Evolutionary conservation across 2,329 filamentous ascomycete species (phyloP).

Genomic region (Camillea tinctor): DNA sequence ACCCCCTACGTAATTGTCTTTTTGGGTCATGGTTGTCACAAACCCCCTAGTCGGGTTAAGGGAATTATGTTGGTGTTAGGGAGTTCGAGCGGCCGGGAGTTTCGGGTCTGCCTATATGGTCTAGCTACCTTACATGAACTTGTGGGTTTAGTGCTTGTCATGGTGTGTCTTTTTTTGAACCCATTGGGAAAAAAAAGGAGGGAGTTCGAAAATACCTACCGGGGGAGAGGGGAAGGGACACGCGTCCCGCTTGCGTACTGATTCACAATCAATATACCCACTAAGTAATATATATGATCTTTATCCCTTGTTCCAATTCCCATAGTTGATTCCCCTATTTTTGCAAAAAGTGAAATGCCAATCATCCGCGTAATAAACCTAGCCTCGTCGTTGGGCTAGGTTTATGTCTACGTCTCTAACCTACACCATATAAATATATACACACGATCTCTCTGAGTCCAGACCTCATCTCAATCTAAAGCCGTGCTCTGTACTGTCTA

Average conservation of each 20-base stretch:
- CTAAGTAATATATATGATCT: background rate
- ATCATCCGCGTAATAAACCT: background rate
- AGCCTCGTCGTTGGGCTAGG: background rate
- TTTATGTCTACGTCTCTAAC: background rate
- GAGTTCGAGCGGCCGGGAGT: constrained; percentile 13
- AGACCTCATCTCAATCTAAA: too few relatives aligned
- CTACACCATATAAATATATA: background rate
- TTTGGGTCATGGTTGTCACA: constrained; percentile 6
- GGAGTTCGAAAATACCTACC: background rate
- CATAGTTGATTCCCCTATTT: background rate
- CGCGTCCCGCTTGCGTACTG: background rate
- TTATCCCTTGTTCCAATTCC: background rate
- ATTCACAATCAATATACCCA: background rate
- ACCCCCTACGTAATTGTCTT: background rate
- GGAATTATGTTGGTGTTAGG: constrained; percentile 11
- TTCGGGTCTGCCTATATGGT: constrained; percentile 3
- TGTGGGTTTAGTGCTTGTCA: background rate
- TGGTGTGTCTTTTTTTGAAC: background rate
- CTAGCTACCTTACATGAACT: background rate
- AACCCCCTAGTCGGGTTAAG: constrained; percentile 15
- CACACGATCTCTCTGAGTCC: too few relatives aligned
- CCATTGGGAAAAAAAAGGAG: background rate
- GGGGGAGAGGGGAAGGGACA: background rate
- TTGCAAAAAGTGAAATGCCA: background rate
- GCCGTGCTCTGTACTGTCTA: background rate